A percentile compares a stretch with the other conserved stretches of the same genome.
Evolutionary conservation across 495 filamentous ascomycete genomes (phyloP).

Genomic region (Bacidia rubella): DNA sequence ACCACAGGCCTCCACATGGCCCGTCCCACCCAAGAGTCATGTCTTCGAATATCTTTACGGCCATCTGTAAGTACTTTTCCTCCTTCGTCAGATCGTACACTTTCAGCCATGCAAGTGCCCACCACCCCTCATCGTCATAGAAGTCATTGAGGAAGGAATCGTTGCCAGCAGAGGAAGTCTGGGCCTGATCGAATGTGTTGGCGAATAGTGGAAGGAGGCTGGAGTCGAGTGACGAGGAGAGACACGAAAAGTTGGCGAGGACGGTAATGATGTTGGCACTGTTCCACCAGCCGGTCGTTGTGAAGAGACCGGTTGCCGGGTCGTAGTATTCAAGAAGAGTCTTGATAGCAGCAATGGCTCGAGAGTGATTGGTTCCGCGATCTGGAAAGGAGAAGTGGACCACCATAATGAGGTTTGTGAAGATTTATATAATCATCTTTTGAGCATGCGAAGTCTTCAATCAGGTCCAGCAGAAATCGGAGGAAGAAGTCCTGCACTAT

Average conservation of each 20-base stretch:
- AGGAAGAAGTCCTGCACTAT: no score
- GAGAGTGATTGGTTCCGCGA: constrained; percentile 6
- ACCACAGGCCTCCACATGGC: constrained; percentile 38
- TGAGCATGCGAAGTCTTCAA: no score
- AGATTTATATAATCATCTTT: no score
- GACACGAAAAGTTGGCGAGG: constrained; percentile 44
- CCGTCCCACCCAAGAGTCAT: constrained; percentile 39
- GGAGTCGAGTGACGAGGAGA: constrained; percentile 23
- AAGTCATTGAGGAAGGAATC: constrained; percentile 45
- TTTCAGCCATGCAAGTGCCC: constrained; percentile 53
- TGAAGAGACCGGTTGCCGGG: constrained; percentile 46
- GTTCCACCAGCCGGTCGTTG: constrained; percentile 65
- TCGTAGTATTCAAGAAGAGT: constrained; percentile 54
- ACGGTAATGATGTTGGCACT: constrained; percentile 54
- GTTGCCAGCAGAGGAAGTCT: constrained; percentile 26
- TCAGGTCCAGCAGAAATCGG: no score
- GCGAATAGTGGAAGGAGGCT: constrained; percentile 17
- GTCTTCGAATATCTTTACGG: constrained; percentile 46
- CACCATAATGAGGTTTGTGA: no score
- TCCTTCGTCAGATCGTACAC: constrained; percentile 48
- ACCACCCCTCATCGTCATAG: constrained; percentile 68
- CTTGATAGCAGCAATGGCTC: constrained; percentile 30
- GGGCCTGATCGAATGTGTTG: constrained; percentile 25
- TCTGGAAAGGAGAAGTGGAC: no score
- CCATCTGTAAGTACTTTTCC: constrained; percentile 38